A percentile compares a stretch with the other conserved stretches of the same genome.
phyloP scores from a whole-genome alignment of 1,139 yeast genomes.

The Protomyces arabidopsidicola region DNA sequence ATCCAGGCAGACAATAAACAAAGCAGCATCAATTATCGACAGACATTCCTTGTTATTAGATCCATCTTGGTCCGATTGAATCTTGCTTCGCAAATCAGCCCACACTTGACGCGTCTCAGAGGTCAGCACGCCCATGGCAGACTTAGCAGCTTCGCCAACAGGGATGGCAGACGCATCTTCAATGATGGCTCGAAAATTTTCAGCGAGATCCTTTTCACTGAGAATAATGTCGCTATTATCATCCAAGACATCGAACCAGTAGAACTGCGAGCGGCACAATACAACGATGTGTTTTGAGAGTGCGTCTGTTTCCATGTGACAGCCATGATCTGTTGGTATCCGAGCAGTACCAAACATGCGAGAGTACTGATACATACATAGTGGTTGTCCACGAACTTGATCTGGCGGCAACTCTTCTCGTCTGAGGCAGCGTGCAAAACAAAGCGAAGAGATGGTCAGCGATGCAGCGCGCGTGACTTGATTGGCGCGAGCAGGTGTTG shows the following conservation, averaged over 20 bases:
- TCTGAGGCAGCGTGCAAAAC: slow-evolving; percentile 73
- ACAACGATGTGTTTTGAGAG: slow-evolving; percentile 76
- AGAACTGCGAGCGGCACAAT: slow-evolving; percentile 79
- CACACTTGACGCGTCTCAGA: slow-evolving; percentile 82
- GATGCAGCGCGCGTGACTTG: slow-evolving; percentile 81
- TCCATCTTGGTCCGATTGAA: slow-evolving; percentile 23
- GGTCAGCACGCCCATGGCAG: slow-evolving; percentile 82
- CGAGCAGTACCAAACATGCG: slow-evolving; percentile 81
- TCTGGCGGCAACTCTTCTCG: slow-evolving; percentile 74
- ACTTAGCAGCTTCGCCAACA: slow-evolving; percentile 63
- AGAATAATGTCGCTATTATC: slow-evolving; percentile 61
- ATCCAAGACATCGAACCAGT: slow-evolving; percentile 90
- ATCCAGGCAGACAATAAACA: slow-evolving; percentile 76
- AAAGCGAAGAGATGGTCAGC: slow-evolving; percentile 68
- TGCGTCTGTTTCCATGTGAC: slow-evolving; percentile 76
- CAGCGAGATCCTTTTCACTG: slow-evolving; percentile 67
- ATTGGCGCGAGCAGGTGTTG: slow-evolving; percentile 65
- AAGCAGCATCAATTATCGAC: slow-evolving; percentile 69
- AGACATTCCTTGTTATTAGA: slow-evolving; percentile 52
- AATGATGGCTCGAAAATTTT: slow-evolving; percentile 69
- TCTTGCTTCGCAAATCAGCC: slow-evolving; percentile 62
- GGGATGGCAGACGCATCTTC: slow-evolving; percentile 63
- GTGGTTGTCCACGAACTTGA: slow-evolving; percentile 57
- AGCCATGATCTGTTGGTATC: slow-evolving; percentile 74
- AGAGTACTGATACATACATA: slow-evolving; percentile 87